phyloP scores from a whole-genome alignment of 1,139 yeast species.

The Nakaseomyces bracarensis region DNA sequence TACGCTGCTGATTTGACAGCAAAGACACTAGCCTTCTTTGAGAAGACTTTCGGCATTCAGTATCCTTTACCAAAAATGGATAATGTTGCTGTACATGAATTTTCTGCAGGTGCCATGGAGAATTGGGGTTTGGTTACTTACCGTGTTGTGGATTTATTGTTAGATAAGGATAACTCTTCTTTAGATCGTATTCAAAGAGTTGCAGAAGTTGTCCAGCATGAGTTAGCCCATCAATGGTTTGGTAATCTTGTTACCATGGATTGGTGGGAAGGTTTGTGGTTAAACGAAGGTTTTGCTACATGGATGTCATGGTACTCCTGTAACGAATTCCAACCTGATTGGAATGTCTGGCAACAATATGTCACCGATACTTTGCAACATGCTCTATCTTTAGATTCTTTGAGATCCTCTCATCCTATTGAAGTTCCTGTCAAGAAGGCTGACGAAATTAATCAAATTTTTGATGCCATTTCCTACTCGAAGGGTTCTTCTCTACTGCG shows the following conservation, averaged over 20 bases:
- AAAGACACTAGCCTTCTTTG: conserved; percentile 65
- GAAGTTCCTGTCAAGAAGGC: conserved; percentile 79
- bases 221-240: conserved; percentile 90
- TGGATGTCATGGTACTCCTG: conserved; percentile 83
- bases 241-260: conserved; percentile 89
- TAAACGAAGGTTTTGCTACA: conserved; percentile 88
- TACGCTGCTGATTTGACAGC: conserved; percentile 69
- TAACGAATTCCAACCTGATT: conserved; percentile 70
- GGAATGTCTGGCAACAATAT: conserved; percentile 76
- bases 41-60: conserved; percentile 58
- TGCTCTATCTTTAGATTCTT: conserved; percentile 63
- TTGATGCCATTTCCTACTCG: conserved; percentile 76
- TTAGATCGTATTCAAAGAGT: conserved; percentile 67
- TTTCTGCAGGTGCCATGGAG: conserved; percentile 87
- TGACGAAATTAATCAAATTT: conserved; percentile 77
- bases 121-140: conserved; percentile 84
- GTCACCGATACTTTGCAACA: conserved; percentile 61
- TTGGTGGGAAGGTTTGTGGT: conserved; percentile 93
- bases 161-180: conserved; percentile 58
- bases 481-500: conserved; percentile 75
- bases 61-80: conserved; percentile 81
- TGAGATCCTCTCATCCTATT: conserved; percentile 78
- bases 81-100: conserved; percentile 73
- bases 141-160: conserved; percentile 67
- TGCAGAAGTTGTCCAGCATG: conserved; percentile 84